phyloP scores from a whole-genome alignment of 2,329 filamentous ascomycete genomes.

The Trichoderma sp. region DNA sequence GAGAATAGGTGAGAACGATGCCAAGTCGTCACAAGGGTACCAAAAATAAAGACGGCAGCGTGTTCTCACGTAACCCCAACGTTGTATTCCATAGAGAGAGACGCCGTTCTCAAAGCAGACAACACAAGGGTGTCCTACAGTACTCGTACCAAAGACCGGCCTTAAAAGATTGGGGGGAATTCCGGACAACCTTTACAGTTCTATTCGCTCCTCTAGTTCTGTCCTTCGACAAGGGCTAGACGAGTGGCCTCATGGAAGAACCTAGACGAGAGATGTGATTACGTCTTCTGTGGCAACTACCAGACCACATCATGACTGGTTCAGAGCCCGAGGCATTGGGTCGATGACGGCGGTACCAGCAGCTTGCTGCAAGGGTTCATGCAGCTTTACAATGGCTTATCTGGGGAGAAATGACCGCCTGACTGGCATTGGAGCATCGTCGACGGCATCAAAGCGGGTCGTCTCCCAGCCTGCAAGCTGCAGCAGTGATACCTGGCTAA shows the following conservation, averaged over 20 bases:
- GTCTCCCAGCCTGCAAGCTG: neutral
- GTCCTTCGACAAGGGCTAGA: neutral
- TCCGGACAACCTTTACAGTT: neutral
- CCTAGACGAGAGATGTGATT: neutral
- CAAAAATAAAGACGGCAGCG: neutral
- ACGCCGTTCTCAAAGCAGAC: neutral
- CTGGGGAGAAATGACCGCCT: slow-evolving; percentile 10
- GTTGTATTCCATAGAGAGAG: neutral
- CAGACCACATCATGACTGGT: neutral
- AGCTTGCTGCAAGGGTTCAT: slow-evolving; percentile 10
- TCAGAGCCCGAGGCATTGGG: slow-evolving; percentile 10
- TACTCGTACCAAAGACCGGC: neutral
- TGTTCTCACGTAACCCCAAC: slow-evolving; percentile 2
- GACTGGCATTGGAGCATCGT: slow-evolving; percentile 17
- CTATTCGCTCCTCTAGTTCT: neutral
- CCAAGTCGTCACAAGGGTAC: neutral
- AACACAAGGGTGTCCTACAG: neutral
- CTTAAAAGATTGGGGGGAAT: neutral
- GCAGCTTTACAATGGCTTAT: slow-evolving; percentile 15
- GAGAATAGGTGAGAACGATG: neutral
- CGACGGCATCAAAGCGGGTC: slow-evolving; percentile 11
- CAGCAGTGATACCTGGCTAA: neutral
- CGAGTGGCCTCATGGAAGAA: neutral
- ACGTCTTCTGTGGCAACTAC: neutral
- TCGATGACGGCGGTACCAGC: neutral